Evolutionary conservation across 164 flowering plant species (phyloP).

Genomic region (Berberis vulgaris): DNA sequence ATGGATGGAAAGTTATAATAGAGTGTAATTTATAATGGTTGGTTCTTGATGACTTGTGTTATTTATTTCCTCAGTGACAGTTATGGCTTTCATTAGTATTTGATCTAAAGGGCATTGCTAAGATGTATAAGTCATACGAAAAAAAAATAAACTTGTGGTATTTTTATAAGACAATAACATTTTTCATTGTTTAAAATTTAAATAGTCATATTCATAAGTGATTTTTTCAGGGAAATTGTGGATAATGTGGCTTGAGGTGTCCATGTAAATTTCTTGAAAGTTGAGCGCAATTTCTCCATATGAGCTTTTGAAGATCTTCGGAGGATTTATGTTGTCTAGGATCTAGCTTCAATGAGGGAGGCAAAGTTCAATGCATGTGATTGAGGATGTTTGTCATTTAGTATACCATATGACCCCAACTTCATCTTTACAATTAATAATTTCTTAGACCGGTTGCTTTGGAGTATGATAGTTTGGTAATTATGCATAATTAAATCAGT

Average conservation of each 20-base stretch:
- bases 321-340: slow-evolving; percentile 88
- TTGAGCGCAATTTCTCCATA: slow-evolving; percentile 85
- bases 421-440: too few relatives aligned
- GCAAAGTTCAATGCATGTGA: slow-evolving; percentile 92
- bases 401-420: slow-evolving; percentile 23
- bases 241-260: slow-evolving; percentile 89
- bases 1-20: too few relatives aligned
- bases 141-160: slow-evolving; percentile 86
- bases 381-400: slow-evolving; percentile 99
- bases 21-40: background rate
- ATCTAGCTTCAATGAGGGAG: slow-evolving; percentile 81
- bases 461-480: too few relatives aligned
- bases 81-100: slow-evolving; percentile 74
- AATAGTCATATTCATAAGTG: background rate
- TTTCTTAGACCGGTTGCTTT: background rate
- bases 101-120: slow-evolving; percentile 74
- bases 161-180: background rate
- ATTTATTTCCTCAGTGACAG: slow-evolving; percentile 43
- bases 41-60: background rate
- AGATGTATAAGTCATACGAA: slow-evolving; percentile 88
- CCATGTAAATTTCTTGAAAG: slow-evolving; percentile 84
- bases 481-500: too few relatives aligned
- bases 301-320: slow-evolving; percentile 94
- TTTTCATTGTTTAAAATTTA: background rate
- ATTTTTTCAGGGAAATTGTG: slow-evolving; percentile 54